Evolutionary conservation across 352 stramenopile genomes (phyloP), one percentile per base, ranked within the genome.

Genomic region (Phytophthora fragariae): DNA sequence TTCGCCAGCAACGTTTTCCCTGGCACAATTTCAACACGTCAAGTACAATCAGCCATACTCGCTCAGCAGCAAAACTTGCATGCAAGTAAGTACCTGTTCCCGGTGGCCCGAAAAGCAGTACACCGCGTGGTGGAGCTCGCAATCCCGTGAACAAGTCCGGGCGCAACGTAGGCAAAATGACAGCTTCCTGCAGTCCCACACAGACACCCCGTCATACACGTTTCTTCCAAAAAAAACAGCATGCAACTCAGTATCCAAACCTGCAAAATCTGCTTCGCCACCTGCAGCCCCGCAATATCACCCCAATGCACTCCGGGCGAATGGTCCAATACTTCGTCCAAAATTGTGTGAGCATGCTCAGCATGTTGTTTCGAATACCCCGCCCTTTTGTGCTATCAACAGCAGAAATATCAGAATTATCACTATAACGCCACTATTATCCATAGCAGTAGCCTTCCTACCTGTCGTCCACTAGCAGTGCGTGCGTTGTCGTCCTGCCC

Each of bases 211-310:
- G 35, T 41, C 35, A 15, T 29, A 53, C 44, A 50, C 12, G 17
- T 3, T 19, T 8, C 44, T 21, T 10, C 44, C 12, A 19, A n/a
- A 53, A 19, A n/a, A 53, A 17, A 55, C n/a, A 14, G 4, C 39
- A 65, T 19, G 15, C 14, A 50, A 14, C 3, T 12, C 14, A 4
- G 10, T 41, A 15, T 24, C 7, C n/a, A 39, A 57, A 95, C 88
- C 85, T 96, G 88, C 44, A 97, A 77, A 50, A 96, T 95, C 65
- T 96, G 88, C 76, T 97, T 97, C 19, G 92, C 92, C 29, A 96
- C 73, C 9, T 86, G 75, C 27, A 97, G 66, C 1, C 92, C 92
- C 0, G 88, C 88, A 73, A 97, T 93, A 58, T 97, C 91, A 11
- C 79, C 76, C 92, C 92, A 97, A 39, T 79, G 76, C 3, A 97